These are phyloP conservation scores for Mycena rosella DNA, from an alignment of 768 basidiomycete species.

Conservation along the genomic window DNA sequence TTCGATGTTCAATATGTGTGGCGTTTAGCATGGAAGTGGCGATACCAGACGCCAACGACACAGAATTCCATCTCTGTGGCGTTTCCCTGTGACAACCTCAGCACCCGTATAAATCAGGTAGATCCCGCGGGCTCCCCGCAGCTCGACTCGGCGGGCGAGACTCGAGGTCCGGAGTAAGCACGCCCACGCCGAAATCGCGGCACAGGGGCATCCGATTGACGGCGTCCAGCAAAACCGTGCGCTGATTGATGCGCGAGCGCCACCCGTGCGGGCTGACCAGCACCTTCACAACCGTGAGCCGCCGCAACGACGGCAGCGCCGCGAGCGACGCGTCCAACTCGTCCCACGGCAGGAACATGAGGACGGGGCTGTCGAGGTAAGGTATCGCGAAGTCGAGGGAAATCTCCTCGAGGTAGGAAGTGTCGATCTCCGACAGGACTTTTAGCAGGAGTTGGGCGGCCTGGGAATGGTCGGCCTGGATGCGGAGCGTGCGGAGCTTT, in stretches of 20 bases:
- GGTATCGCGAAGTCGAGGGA: constrained; percentile 33
- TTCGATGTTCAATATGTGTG: too few relatives aligned
- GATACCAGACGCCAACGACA: too few relatives aligned
- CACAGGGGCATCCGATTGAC: constrained; percentile 22
- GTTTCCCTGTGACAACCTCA: not conserved
- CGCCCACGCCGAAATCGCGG: constrained; percentile 15
- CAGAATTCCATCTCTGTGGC: too few relatives aligned
- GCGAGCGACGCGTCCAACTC: constrained; percentile 20
- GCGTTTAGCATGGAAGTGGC: too few relatives aligned
- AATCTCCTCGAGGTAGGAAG: constrained; percentile 5
- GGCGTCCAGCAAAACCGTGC: constrained; percentile 15
- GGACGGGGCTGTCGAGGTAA: constrained; percentile 27
- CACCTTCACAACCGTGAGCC: constrained; percentile 24
- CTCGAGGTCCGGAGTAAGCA: not conserved
- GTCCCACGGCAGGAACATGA: constrained; percentile 18
- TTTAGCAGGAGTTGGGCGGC: constrained; percentile 23
- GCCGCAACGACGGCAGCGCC: constrained; percentile 20
- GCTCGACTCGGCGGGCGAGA: constrained; percentile 24
- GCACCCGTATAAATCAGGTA: constrained; percentile 3
- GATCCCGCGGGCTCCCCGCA: constrained; percentile 21
- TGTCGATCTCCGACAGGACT: constrained; percentile 22
- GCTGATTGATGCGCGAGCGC: constrained; percentile 32
- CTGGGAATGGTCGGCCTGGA: constrained; percentile 31
- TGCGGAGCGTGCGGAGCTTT: constrained; percentile 8
- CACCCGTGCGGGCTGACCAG: constrained; percentile 32